phyloP scores from a whole-genome alignment of 148 eudicot genomes.

The Polygonum aviculare region DNA sequence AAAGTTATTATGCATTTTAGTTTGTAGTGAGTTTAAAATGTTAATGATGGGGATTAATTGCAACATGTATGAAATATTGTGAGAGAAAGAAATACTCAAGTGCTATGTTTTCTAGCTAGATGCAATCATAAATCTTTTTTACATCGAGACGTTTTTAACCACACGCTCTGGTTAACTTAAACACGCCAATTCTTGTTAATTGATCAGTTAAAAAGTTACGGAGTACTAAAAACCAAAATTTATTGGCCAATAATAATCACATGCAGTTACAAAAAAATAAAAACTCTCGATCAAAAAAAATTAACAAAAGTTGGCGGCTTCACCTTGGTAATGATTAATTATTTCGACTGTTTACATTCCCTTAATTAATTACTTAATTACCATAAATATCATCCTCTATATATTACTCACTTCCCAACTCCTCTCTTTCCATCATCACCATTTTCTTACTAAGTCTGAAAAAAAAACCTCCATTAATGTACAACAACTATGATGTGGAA shows the following conservation, averaged over 20 bases:
- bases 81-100: too few species aligned
- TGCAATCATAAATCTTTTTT: neutral
- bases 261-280: constrained; percentile 3
- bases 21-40: too few species aligned
- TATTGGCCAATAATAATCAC: neutral
- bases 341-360: neutral
- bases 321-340: neutral
- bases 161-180: neutral
- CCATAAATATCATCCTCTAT: neutral
- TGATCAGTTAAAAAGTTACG: neutral
- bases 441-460: too few species aligned
- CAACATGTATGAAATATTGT: too few species aligned
- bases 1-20: too few species aligned
- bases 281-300: neutral
- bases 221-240: neutral
- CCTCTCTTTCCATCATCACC: neutral
- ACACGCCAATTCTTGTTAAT: neutral
- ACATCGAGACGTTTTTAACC: neutral
- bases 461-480: neutral
- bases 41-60: too few species aligned
- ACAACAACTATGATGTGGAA: neutral
- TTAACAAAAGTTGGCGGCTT: constrained; percentile 1
- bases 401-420: neutral
- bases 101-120: too few species aligned
- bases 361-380: neutral